Percentiles rank a stretch among this genome's conserved stretches.
These are phyloP conservation scores for Lentinula raphanica DNA, from an alignment of 768 basidiomycete genomes.

Conservation along the genomic window DNA sequence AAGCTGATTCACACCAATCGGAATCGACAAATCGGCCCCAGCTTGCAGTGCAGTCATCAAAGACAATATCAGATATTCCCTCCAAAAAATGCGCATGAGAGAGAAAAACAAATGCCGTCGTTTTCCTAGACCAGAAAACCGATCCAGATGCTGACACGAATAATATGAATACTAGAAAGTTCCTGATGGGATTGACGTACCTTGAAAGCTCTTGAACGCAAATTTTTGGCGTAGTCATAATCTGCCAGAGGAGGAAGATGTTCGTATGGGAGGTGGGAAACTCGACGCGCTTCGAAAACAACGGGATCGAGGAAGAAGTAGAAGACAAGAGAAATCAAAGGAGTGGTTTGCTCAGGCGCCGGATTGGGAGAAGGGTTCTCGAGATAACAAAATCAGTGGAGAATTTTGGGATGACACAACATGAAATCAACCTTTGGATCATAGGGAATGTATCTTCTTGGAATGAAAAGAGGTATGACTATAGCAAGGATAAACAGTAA, in stretches of 20 bases:
- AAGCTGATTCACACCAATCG: constrained; percentile 6
- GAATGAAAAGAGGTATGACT: constrained; percentile 46
- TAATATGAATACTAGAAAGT: no score
- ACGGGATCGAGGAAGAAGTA: constrained; percentile 29
- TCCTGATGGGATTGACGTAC: no score
- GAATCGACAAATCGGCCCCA: neutral
- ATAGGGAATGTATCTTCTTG: constrained; percentile 44
- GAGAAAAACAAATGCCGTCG: constrained; percentile 3
- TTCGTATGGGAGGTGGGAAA: constrained; percentile 16
- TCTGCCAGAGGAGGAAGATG: constrained; percentile 31
- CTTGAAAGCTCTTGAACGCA: constrained; percentile 2
- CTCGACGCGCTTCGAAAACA: constrained; percentile 13
- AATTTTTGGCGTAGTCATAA: constrained; percentile 4
- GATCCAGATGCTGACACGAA: neutral
- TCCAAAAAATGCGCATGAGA: neutral
- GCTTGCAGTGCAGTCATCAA: neutral
- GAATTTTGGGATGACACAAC: neutral
- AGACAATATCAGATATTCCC: neutral
- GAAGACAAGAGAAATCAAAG: constrained; percentile 25
- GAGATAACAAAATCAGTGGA: neutral
- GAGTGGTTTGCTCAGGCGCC: constrained; percentile 32
- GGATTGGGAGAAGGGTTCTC: constrained; percentile 5
- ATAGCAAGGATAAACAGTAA: constrained; percentile 35
- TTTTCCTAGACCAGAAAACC: neutral
- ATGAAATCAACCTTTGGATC: constrained; percentile 33